A percentile compares a stretch with the other conserved stretches of the same genome.
phyloP scores from a whole-genome alignment of 2,329 filamentous ascomycete species.

The Metarhizium humberi region DNA sequence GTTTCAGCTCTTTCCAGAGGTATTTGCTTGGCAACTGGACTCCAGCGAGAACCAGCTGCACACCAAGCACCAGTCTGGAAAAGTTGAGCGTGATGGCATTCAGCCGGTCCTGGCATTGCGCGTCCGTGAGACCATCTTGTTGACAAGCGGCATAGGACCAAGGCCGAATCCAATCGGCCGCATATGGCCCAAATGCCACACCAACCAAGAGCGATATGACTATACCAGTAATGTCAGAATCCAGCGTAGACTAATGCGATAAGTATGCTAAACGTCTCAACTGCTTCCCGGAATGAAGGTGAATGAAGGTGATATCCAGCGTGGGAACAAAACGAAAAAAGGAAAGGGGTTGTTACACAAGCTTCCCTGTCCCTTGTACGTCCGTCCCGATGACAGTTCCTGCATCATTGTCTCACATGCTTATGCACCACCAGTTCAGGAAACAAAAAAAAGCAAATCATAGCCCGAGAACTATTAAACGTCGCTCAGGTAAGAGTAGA shows the following conservation, averaged over 20 bases:
- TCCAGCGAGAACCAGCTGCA: conserved; percentile 82
- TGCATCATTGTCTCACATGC: background rate
- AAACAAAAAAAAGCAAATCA: background rate
- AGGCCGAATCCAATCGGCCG: conserved; percentile 65
- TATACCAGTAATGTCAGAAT: background rate
- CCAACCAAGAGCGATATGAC: conserved; percentile 79
- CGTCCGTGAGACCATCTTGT: conserved; percentile 10
- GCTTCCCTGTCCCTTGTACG: background rate
- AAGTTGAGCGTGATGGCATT: conserved; percentile 74
- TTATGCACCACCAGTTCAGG: background rate
- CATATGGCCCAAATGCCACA: conserved; percentile 68
- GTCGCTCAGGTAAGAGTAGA: background rate
- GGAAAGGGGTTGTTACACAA: background rate
- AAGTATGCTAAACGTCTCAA: no score
- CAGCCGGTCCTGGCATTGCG: conserved; percentile 41
- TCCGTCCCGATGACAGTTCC: background rate
- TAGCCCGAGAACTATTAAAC: no score
- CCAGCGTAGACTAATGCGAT: no score
- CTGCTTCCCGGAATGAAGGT: no score
- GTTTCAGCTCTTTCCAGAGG: conserved; percentile 67
- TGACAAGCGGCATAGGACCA: conserved; percentile 57
- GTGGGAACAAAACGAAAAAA: background rate
- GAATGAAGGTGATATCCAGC: no score
- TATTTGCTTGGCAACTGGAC: conserved; percentile 82
- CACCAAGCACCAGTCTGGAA: conserved; percentile 75